Evolutionary conservation across 208 protist species (phyloP).

Genomic region (Trypanosoma mega): DNA sequence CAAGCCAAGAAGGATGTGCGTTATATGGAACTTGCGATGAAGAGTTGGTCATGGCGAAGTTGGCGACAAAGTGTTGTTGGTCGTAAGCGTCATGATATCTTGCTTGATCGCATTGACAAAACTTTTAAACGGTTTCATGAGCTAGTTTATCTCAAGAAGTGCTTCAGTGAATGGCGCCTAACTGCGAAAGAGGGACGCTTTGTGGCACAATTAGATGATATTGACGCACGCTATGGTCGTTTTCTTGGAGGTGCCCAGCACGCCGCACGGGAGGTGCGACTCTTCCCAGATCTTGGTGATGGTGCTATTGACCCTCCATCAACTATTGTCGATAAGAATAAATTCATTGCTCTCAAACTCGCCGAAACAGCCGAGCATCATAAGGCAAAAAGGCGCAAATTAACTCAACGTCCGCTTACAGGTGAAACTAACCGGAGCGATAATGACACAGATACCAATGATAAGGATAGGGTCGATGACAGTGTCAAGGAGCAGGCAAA

Average conservation of each 20-base stretch:
- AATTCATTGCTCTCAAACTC: slow-evolving; percentile 47
- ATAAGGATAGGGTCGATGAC: background rate
- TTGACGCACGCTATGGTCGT: slow-evolving; percentile 46
- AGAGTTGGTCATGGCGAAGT: slow-evolving; percentile 64
- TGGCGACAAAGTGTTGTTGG: slow-evolving; percentile 49
- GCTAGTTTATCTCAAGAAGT: slow-evolving; percentile 31
- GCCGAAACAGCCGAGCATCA: slow-evolving; percentile 47
- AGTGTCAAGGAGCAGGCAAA: too few relatives aligned
- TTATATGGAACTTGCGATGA: slow-evolving; percentile 68
- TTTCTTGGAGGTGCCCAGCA: slow-evolving; percentile 51
- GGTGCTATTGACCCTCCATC: background rate
- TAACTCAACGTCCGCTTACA: background rate
- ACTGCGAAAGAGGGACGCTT: slow-evolving; percentile 30
- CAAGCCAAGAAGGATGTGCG: slow-evolving; percentile 52
- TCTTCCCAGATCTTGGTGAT: slow-evolving; percentile 26
- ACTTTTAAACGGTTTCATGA: slow-evolving; percentile 31
- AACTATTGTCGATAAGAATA: slow-evolving; percentile 18
- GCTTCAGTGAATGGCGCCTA: slow-evolving; percentile 58
- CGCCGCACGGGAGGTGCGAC: slow-evolving; percentile 31
- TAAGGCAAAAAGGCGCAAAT: slow-evolving; percentile 13
- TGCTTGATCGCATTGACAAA: slow-evolving; percentile 16
- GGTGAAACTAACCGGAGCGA: background rate
- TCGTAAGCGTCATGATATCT: slow-evolving; percentile 15
- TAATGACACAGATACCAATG: background rate
- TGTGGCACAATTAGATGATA: slow-evolving; percentile 19